phyloP scores from a whole-genome alignment of 805 yeast species.

The Saccharomycopsis oosterbeekiorum region DNA sequence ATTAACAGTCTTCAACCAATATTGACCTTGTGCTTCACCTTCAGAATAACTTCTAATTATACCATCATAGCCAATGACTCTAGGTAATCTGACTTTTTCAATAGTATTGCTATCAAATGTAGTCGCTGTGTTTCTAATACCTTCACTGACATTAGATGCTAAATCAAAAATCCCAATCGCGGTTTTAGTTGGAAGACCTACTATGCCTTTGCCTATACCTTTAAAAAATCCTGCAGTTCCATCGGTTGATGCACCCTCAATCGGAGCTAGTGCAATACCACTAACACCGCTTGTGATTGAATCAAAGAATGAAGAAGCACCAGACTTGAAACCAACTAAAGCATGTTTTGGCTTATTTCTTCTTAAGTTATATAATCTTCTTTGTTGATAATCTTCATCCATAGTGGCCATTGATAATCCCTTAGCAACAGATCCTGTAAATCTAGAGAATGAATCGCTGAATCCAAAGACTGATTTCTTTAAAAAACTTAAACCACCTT shows the following conservation, averaged over 20 bases:
- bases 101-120: slow-evolving; percentile 73
- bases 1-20: slow-evolving; percentile 74
- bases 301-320: slow-evolving; percentile 83
- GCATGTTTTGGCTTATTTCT: slow-evolving; percentile 81
- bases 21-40: slow-evolving; percentile 90
- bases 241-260: slow-evolving; percentile 77
- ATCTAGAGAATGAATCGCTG: slow-evolving; percentile 85
- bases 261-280: slow-evolving; percentile 86
- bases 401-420: slow-evolving; percentile 87
- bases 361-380: slow-evolving; percentile 62
- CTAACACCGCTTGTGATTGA: slow-evolving; percentile 80
- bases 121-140: slow-evolving; percentile 86
- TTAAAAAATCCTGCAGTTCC: slow-evolving; percentile 90
- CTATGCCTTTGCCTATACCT: slow-evolving; percentile 90
- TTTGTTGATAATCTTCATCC: slow-evolving; percentile 75
- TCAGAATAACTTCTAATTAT: slow-evolving; percentile 66
- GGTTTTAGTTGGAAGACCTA: slow-evolving; percentile 93
- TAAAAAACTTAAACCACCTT: slow-evolving; percentile 89
- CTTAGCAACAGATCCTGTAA: slow-evolving; percentile 90
- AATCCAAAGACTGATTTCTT: slow-evolving; percentile 93
- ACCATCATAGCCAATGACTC: slow-evolving; percentile 62
- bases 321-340: slow-evolving; percentile 69
- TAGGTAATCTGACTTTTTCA: slow-evolving; percentile 72
- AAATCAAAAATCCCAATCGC: slow-evolving; percentile 91
- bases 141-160: slow-evolving; percentile 88